These are phyloP conservation scores for Amanita pseudoporphyria DNA, from an alignment of 768 basidiomycete genomes.

Conservation along the genomic window DNA sequence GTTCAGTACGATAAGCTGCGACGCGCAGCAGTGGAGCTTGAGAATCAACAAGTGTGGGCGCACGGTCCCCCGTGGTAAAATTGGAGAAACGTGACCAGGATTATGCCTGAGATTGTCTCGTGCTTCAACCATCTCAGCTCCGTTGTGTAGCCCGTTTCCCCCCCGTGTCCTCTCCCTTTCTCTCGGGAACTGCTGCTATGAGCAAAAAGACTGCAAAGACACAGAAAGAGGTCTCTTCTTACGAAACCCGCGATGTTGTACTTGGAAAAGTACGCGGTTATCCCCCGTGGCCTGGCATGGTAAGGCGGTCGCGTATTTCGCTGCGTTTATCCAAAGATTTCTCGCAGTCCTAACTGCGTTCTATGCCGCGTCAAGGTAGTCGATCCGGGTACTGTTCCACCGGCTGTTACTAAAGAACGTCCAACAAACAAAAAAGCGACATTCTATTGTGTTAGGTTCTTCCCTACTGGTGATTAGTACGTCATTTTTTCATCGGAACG, in stretches of 20 bases:
- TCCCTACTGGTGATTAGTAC: constrained; percentile 90
- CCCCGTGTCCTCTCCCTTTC: not conserved
- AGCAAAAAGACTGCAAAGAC: constrained; percentile 46
- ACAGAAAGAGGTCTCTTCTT: constrained; percentile 35
- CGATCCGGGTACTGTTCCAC: constrained; percentile 58
- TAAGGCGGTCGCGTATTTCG: constrained; percentile 32
- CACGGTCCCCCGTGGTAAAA: constrained; percentile 12
- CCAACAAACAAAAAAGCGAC: constrained; percentile 63
- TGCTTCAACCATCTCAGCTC: constrained; percentile 14
- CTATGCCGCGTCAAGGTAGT: constrained; percentile 51
- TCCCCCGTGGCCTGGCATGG: constrained; percentile 93
- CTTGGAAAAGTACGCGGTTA: constrained; percentile 90
- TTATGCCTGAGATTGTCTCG: constrained; percentile 12
- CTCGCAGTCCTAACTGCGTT: constrained; percentile 4
- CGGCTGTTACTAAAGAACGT: constrained; percentile 54
- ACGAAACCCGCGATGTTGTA: constrained; percentile 74
- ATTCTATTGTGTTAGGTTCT: constrained; percentile 73
- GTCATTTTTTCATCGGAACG: constrained; percentile 24
- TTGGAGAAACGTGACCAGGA: constrained; percentile 8
- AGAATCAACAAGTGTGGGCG: constrained; percentile 1
- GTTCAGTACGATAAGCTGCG: too few species aligned
- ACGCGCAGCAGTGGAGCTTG: not conserved
- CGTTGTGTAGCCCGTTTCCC: constrained; percentile 7
- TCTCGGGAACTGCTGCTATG: constrained; percentile 19
- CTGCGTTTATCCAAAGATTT: constrained; percentile 9